Evolutionary conservation across 495 filamentous ascomycete genomes (phyloP), one percentile per base, ranked within the genome.

Genomic region (Chaetomidium leptoderma): DNA sequence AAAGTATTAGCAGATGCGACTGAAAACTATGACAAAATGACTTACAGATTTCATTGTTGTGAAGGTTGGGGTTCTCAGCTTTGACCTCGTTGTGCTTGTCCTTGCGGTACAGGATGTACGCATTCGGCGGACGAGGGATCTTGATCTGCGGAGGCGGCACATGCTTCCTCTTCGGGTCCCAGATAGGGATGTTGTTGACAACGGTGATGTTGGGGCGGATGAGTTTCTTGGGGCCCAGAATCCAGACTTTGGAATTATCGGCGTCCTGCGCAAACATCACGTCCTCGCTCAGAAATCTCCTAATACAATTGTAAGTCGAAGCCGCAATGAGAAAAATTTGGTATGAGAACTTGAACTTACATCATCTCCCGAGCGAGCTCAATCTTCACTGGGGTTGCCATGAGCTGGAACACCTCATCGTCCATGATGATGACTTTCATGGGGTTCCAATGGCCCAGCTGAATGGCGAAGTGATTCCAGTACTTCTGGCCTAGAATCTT

Each of bases 41-140:
- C 61, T 57, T 53, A 63, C 63, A 68, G 13, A 64, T 63, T 8
- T 65, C 63, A n/a, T 65, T 65, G 53, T 65, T 65, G 44, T 63
- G 60, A 3, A 65, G 39, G 21, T 45, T 35, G 11, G 60, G 60
- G 39, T 60, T 52, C 29, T 33, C 19, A 7, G 29, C 37, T 32
- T 57, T 64, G 33, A 58, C 39, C 35, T 58, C 45, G 14, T 17
- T 42, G 46, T 61, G 55, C 26, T 44, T 53, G 30, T 64, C 62
- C 36, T 60, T 58, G 36, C 66, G 61, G 30, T 65, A 67, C 2
- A 69, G 48, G 35, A 67, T 66, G 54, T 57, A 67, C n/a, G 58
- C 63, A 44, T 69, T 69, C 13, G 53, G 50, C 0, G 66, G 66
- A 35, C 66, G 66, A 26, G 58, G 59, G 17, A 66, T 58, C 50